Conservation (phyloP, 352 stramenopile genomes). For the Globisporangium irregulare region DNA sequence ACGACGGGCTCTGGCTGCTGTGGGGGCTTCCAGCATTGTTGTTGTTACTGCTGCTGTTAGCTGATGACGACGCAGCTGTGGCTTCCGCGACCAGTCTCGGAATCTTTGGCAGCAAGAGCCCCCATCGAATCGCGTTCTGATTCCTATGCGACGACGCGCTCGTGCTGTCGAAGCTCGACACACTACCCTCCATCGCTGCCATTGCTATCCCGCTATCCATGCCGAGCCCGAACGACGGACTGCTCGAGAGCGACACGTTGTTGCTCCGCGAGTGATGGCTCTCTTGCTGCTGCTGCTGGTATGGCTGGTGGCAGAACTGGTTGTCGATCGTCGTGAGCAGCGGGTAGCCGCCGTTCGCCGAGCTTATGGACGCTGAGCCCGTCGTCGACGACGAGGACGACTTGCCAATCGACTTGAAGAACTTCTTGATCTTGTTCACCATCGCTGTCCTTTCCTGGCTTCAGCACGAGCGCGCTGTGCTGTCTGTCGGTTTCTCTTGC, state of each 20-base stretch:
- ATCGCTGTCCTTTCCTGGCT: constrained; percentile 16
- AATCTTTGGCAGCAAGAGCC: constrained; percentile 30
- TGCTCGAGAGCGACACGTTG: constrained; percentile 10
- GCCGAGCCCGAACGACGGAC: background rate
- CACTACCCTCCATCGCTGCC: constrained; percentile 4
- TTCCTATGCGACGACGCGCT: background rate
- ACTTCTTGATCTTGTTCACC: constrained; percentile 53
- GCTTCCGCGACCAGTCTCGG: constrained; percentile 44
- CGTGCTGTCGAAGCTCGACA: background rate
- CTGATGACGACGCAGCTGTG: constrained; percentile 18
- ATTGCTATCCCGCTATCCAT: background rate
- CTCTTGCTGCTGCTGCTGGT: constrained; percentile 9
- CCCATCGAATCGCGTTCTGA: constrained; percentile 31
- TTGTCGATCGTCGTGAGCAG: constrained; percentile 20
- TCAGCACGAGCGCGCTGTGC: background rate
- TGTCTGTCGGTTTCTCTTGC: background rate
- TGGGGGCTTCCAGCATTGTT: background rate
- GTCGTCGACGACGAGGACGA: constrained; percentile 15
- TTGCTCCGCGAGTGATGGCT: background rate
- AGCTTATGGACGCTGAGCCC: constrained; percentile 1
- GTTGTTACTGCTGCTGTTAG: constrained; percentile 2
- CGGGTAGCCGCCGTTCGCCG: constrained; percentile 6
- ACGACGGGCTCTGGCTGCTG: background rate
- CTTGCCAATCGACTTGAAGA: constrained; percentile 49
- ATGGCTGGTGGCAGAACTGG: constrained; percentile 14